Evolutionary conservation across 139 green algal species (phyloP), one percentile per base, ranked within the genome.

Genomic region (Coccomyxa sp.): DNA sequence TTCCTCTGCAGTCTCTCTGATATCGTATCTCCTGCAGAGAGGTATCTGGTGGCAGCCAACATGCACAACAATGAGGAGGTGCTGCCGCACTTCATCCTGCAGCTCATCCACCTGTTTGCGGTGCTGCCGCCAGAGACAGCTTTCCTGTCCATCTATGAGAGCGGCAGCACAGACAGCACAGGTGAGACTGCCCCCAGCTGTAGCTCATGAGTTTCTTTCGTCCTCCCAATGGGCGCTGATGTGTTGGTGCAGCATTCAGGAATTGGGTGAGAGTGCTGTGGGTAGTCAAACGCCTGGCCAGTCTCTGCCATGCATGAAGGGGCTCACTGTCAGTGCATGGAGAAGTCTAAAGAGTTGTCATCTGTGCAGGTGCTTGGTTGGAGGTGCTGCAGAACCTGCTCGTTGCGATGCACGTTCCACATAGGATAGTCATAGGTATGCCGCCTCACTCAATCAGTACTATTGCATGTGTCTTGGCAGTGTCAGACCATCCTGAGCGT

Each of bases 61-160:
- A 72, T 91, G 58, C 81, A 86, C 77, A 88, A 90, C 78, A 88
- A 71, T 31, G 80, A 77, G 68, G 33, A 75, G 10, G 39, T 90
- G 0, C 68, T 90, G 35, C 88, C 88, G 6, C 83, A 91, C 74
- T 81, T 88, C 41, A 77, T 90, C 0, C 6, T 82, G 0, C 86
- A 92, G 74, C 50, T 91, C 18, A n/a, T 85, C 0, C 24, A 78
- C 0, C 8, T 85, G 12, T 71, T 75, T 16, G 34, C 29, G 29
- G 31, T 39, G 37, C 40, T 78, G 24, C 75, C 73, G 8, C 22
- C 68, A 44, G 72, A n/a, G 22, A 79, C 14, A 8, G 58, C 38
- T 8, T 79, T 78, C 34, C 76, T 91, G 16, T 89, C 83, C 29
- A 75, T 90, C 10, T 90, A 89, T 41, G 87, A 90, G 64, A 88